A percentile compares a stretch with the other conserved stretches of the same genome.
These are phyloP conservation scores for Fusarium burgessii DNA, from an alignment of 2,329 filamentous ascomycete genomes.

Conservation along the genomic window DNA sequence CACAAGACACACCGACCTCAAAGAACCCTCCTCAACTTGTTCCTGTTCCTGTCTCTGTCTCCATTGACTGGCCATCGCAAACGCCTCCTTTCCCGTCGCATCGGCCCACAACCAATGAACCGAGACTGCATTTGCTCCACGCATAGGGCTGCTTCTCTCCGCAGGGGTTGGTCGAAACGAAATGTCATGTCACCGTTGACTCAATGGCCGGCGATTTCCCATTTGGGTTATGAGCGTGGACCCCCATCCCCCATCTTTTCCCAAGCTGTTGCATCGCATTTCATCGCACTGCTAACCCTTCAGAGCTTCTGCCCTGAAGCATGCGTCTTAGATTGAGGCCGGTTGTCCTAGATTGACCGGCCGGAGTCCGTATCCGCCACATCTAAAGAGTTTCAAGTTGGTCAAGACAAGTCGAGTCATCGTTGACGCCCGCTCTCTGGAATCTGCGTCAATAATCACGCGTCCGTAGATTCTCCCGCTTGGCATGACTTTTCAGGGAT, in stretches of 20 bases:
- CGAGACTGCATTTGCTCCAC: constrained; percentile 40
- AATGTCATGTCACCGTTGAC: constrained; percentile 42
- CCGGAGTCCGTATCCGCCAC: constrained; percentile 14
- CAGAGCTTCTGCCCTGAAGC: constrained; percentile 24
- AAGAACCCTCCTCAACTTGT: constrained; percentile 20
- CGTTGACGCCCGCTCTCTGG: constrained; percentile 27
- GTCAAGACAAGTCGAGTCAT: constrained; percentile 29
- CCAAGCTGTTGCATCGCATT: constrained; percentile 24
- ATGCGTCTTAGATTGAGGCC: constrained; percentile 25
- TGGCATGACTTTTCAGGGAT: constrained; percentile 26
- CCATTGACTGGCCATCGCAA: constrained; percentile 11
- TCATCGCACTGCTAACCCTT: constrained; percentile 33
- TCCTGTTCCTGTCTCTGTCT: constrained; percentile 15
- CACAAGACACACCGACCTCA: constrained; percentile 13
- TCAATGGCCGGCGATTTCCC: constrained; percentile 45
- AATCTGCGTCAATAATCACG: constrained; percentile 24
- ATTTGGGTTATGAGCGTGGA: constrained; percentile 24
- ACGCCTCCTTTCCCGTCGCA: constrained; percentile 20
- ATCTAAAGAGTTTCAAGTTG: constrained; percentile 5
- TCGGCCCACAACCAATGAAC: constrained; percentile 40
- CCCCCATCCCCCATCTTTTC: constrained; percentile 21
- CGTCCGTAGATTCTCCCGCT: neutral
- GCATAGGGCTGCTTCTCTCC: constrained; percentile 45
- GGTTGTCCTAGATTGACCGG: constrained; percentile 30
- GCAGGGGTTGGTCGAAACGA: constrained; percentile 32